Evolutionary conservation across 257 asterid genomes (phyloP).

Genomic region (Striga asiatica): DNA sequence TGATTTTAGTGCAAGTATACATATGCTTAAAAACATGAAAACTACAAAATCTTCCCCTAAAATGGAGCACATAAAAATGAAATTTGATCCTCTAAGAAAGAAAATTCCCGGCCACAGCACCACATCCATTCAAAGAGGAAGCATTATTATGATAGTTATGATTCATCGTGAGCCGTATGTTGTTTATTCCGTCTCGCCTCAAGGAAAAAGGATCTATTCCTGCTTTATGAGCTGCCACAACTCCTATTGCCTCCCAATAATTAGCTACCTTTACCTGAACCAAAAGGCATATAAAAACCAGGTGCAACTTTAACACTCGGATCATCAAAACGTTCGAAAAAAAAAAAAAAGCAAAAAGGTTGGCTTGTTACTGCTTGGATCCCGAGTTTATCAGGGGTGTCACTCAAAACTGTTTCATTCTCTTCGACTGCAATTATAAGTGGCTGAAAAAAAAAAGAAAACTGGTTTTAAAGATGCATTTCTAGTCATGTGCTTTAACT

Average conservation of each 20-base stretch:
- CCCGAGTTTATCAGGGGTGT: constrained; percentile 71
- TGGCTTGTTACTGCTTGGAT: constrained; percentile 34
- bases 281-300: too few relatives aligned
- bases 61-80: too few relatives aligned
- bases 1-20: neutral
- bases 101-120: neutral
- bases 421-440: constrained; percentile 77
- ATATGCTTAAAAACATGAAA: neutral
- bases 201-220: constrained; percentile 76
- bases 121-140: neutral
- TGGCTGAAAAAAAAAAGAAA: constrained; percentile 45
- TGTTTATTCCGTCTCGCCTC: constrained; percentile 46
- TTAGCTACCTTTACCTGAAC: constrained; percentile 71
- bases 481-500: too few relatives aligned
- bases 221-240: constrained; percentile 81
- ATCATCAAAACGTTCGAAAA: neutral
- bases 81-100: neutral
- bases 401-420: constrained; percentile 67
- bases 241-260: constrained; percentile 95
- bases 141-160: neutral
- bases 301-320: too few relatives aligned
- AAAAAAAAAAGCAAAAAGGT: neutral
- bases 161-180: constrained; percentile 17
- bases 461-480: too few relatives aligned
- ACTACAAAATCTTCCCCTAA: too few relatives aligned